These are phyloP conservation scores for Schizosaccharomyces cryophilus DNA, from an alignment of 805 yeast genomes.

Conservation along the genomic window DNA sequence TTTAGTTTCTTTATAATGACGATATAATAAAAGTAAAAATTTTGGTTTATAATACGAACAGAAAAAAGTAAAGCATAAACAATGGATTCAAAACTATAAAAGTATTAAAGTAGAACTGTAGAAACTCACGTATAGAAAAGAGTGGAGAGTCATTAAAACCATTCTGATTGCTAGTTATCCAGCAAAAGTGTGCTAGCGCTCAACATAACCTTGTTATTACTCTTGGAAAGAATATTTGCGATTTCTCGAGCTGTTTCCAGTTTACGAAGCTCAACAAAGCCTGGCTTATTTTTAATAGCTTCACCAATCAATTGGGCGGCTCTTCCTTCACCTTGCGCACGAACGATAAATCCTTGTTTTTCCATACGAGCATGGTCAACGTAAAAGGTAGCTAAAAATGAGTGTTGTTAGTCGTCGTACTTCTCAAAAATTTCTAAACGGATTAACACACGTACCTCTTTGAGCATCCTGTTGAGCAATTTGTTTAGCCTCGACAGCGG, in stretches of 20 bases:
- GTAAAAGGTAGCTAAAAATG: slow-evolving; percentile 49
- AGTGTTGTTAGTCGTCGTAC: slow-evolving; percentile 14
- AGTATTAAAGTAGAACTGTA: too few species aligned
- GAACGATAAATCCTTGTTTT: slow-evolving; percentile 87
- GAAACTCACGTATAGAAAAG: too few species aligned
- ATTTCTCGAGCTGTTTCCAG: slow-evolving; percentile 93
- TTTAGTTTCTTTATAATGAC: neutral
- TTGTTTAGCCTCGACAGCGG: slow-evolving; percentile 94
- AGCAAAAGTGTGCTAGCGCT: slow-evolving; percentile 80
- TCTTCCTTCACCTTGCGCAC: slow-evolving; percentile 95
- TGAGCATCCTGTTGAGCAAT: slow-evolving; percentile 99
- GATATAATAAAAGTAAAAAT: too few species aligned
- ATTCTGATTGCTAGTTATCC: slow-evolving; percentile 16
- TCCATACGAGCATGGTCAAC: slow-evolving; percentile 96
- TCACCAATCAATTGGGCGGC: slow-evolving; percentile 97
- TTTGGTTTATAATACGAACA: too few species aligned
- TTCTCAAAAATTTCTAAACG: neutral
- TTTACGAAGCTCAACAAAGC: slow-evolving; percentile 88
- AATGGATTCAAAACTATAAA: too few species aligned
- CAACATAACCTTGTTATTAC: slow-evolving; percentile 77
- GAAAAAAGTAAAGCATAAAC: too few species aligned
- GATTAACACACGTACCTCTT: slow-evolving; percentile 5
- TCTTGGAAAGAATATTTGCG: slow-evolving; percentile 56
- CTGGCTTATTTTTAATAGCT: slow-evolving; percentile 87
- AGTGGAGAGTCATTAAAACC: too few species aligned